Evolutionary conservation across 1,284 basidiomycete genomes (phyloP), one percentile per base, ranked within the genome.

Genomic region (Melanopsichium pennsylvanicum): DNA sequence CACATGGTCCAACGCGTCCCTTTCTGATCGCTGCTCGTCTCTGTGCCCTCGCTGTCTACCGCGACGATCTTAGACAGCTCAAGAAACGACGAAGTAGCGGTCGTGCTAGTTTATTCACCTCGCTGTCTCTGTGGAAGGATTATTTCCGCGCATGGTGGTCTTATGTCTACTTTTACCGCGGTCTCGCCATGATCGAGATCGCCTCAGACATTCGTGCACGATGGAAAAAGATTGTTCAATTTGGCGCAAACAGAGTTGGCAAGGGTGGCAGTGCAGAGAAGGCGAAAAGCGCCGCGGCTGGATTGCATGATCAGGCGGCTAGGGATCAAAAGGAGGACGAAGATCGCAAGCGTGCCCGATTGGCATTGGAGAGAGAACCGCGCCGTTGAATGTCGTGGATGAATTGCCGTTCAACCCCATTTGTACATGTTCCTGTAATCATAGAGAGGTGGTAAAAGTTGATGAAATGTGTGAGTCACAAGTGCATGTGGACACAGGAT

Each of bases 21-120:
- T 98, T 97, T 81, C 81, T 97, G 33, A 90, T 97, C 59, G 90
- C 91, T 6, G 93, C 93, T 0, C 90, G 92, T 73, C 96, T 92
- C 82, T 97, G 95, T 81, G 86, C 89, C 40, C 84, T 84, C 18
- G 88, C 93, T 32, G 90, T 93, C 2, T 96, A 92, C 89, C 84
- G 87, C 70, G 89, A 91, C 75, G 92, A 95, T 56, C 46, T 79
- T 26, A 49, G 67, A 15, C 85, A 85, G 71, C 83, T 85, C 49
- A 41, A 46, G 13, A 51, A 62, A 37, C 61, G 64, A 16, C 64
- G 63, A n/a, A 37, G 41, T n/a, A 56, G 46, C 35, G 54, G 55
- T 26, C 36, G 34, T 9, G 47, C 59, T 4, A 63, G 55, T 19
- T 36, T 60, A 29, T 42, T 60, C 26, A 56, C 61, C 19, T 60